Evolutionary conservation across 2,329 filamentous ascomycete species (phyloP).

Genomic region (Neonectria neomacrospora): DNA sequence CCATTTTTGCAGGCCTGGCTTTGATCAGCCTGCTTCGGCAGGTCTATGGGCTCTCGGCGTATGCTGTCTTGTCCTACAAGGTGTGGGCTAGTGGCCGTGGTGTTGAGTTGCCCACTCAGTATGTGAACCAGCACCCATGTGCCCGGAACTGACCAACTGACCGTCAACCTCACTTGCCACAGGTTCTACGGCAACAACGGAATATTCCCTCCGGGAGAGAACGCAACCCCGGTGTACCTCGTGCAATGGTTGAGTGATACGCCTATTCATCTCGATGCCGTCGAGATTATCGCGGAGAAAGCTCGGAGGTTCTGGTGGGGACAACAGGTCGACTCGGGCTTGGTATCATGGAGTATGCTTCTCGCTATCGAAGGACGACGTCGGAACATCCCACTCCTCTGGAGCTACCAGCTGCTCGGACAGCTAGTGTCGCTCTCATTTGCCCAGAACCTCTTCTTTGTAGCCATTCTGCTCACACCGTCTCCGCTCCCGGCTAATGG

Average conservation of each 20-base stretch:
- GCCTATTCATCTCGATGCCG: slow-evolving; percentile 61
- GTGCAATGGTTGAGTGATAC: slow-evolving; percentile 65
- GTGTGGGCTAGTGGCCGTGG: slow-evolving; percentile 59
- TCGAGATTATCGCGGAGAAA: slow-evolving; percentile 65
- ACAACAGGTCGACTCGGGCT: slow-evolving; percentile 67
- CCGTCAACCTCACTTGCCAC: not conserved
- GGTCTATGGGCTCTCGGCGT: slow-evolving; percentile 55
- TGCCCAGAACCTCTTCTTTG: slow-evolving; percentile 71
- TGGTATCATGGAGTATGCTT: slow-evolving; percentile 66
- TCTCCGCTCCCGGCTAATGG: slow-evolving; percentile 53
- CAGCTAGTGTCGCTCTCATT: slow-evolving; percentile 70
- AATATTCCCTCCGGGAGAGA: slow-evolving; percentile 48
- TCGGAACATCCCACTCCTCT: slow-evolving; percentile 64
- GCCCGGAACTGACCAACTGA: not conserved
- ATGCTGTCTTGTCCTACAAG: slow-evolving; percentile 60
- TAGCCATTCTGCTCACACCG: slow-evolving; percentile 67
- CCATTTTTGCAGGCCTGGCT: slow-evolving; percentile 57
- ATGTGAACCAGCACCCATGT: slow-evolving; percentile 19
- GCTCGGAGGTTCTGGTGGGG: slow-evolving; percentile 70
- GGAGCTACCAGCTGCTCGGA: slow-evolving; percentile 67
- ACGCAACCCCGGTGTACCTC: slow-evolving; percentile 50
- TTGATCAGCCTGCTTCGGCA: slow-evolving; percentile 57
- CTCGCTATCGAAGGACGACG: slow-evolving; percentile 69
- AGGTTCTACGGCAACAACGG: slow-evolving; percentile 49
- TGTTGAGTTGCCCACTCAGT: slow-evolving; percentile 52